Evolutionary conservation across 768 basidiomycete genomes (phyloP).

Genomic region (Coprinopsis sp.): DNA sequence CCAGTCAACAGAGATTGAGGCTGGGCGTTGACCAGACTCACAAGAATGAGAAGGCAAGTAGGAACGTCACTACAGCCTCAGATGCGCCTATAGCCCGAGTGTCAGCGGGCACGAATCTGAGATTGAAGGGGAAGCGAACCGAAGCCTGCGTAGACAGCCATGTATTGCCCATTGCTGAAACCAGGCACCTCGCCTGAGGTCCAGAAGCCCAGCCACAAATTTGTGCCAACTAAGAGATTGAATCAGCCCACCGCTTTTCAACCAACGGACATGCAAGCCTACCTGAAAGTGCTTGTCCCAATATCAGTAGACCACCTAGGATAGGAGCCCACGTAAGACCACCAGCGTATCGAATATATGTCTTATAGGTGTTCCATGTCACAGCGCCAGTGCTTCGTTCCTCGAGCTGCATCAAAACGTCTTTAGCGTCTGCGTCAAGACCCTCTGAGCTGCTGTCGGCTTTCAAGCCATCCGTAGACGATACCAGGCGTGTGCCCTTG

Average conservation of each 20-base stretch:
- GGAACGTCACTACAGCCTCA: slow-evolving; percentile 46
- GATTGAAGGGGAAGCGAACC: slow-evolving; percentile 24
- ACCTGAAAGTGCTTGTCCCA: slow-evolving; percentile 52
- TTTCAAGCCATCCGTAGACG: slow-evolving; percentile 3
- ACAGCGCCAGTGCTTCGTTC: slow-evolving; percentile 55
- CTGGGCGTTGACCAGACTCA: slow-evolving; percentile 21
- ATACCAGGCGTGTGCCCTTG: neutral
- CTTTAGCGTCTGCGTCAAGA: slow-evolving; percentile 19
- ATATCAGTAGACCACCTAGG: slow-evolving; percentile 37
- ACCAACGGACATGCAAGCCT: neutral
- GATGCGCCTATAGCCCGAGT: slow-evolving; percentile 31
- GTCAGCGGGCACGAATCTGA: neutral
- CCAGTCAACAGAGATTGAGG: neutral
- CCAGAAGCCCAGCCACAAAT: slow-evolving; percentile 72
- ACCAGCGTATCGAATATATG: slow-evolving; percentile 46
- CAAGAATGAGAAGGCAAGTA: slow-evolving; percentile 45
- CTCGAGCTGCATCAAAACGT: slow-evolving; percentile 47
- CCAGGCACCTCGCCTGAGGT: slow-evolving; percentile 45
- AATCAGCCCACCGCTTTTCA: neutral
- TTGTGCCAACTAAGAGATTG: slow-evolving; percentile 46
- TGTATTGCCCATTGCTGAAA: slow-evolving; percentile 59
- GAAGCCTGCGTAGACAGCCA: slow-evolving; percentile 49
- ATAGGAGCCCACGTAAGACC: slow-evolving; percentile 45
- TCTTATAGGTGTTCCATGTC: slow-evolving; percentile 40
- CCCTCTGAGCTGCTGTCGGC: slow-evolving; percentile 11